Conservation (phyloP, 768 basidiomycete genomes). For the Agrocybe pediades region DNA sequence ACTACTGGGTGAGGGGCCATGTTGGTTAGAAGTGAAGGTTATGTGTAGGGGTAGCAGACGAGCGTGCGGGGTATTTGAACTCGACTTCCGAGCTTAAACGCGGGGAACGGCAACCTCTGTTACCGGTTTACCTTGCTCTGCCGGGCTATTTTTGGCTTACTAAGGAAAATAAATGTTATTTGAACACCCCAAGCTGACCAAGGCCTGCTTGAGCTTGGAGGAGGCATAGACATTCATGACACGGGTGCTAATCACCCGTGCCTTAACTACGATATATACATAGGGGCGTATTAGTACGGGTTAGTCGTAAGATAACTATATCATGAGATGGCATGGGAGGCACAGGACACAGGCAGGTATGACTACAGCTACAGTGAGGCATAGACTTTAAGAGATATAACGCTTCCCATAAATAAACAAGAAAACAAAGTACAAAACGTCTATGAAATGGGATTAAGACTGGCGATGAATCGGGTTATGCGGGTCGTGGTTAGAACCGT, state of each 20-base stretch:
- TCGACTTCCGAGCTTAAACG: slow-evolving; percentile 11
- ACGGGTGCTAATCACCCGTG: not conserved
- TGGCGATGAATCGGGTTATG: slow-evolving; percentile 27
- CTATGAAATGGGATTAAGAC: slow-evolving; percentile 1
- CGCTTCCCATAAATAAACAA: slow-evolving; percentile 2
- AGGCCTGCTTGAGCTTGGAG: not conserved
- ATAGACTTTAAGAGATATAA: not conserved
- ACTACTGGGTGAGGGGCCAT: slow-evolving; percentile 74
- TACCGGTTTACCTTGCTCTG: slow-evolving; percentile 15
- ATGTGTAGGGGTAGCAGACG: not conserved
- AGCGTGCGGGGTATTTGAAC: not conserved
- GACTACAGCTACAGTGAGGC: slow-evolving; percentile 14
- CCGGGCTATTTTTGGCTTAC: not conserved
- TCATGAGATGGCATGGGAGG: not conserved
- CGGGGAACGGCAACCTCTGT: slow-evolving; percentile 23
- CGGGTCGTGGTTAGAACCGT: slow-evolving; percentile 41
- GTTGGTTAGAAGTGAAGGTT: slow-evolving; percentile 13
- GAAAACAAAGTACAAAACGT: not conserved
- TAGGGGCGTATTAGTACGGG: not conserved
- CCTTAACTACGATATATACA: not conserved
- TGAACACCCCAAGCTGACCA: not conserved
- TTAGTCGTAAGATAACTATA: slow-evolving; percentile 4
- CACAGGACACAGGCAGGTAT: slow-evolving; percentile 10
- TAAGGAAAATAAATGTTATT: no score
- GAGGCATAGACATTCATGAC: not conserved